Base-by-base conservation (phyloP, 345 rosid genomes). In the Salix suchowensis region DNA sequence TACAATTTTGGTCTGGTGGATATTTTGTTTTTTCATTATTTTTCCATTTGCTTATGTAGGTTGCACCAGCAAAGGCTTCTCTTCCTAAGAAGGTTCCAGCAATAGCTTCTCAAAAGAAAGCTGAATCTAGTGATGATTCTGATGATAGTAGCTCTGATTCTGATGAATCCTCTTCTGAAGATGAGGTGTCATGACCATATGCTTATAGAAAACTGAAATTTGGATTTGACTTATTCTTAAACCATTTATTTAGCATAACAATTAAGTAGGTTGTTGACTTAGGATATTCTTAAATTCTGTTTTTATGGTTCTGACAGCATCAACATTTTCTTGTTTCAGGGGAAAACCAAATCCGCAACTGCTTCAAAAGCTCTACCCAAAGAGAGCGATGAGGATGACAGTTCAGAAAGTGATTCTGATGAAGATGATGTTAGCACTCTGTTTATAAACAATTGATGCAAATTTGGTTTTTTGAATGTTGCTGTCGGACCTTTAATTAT, bases 51-150 rank as follows among this genome's bases (percentile, higher is more conserved):
- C 71, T 46, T 36, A 4, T 21, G 13, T 67, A 78, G 75, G 72
- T 13, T n/a, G 13, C 60, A 14, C 16, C 68, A 67, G 32, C 73
- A 48, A 71, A 76, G 73, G 32, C 62, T 34, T 9, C 80, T 64
- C 26, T 34, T 73, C 4, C 65, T 13, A 81, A 62, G 74, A 72
- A 72, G 48, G 74, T 23, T 81, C 36, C 71, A 48, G n/a, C n/a
- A 18, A 7, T 28, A 12, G 74, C 69, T 67, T 46, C 71, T 14
- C 72, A 80, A 77, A 80, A 80, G 74, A 77, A 80, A 61, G 60
- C 48, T 15, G 79, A 80, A 39, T 74, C 81, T 21, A 83, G 75
- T 69, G 88, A 86, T 52, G 74, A 78, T 58, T 83, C 86, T 62
- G 88, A 86, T n/a, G 84, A 79, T 15, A 75, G 69, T 14, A 46